These are phyloP conservation scores for Penicillium samsonianum DNA, from an alignment of 495 filamentous ascomycete species.

Conservation along the genomic window DNA sequence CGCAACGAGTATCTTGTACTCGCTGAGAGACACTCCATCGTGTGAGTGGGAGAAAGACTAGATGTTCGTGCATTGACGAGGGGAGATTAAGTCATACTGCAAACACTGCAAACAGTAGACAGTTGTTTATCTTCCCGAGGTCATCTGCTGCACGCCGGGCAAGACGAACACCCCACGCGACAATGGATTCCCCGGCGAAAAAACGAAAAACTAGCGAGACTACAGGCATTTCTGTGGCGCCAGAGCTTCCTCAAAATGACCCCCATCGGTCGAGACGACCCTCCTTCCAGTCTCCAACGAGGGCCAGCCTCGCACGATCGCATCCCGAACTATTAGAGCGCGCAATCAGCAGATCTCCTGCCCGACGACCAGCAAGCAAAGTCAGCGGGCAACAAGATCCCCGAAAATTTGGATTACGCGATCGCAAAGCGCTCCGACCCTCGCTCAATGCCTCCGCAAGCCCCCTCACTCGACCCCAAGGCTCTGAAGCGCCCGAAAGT, in stretches of 20 bases:
- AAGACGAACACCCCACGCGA: constrained; percentile 14
- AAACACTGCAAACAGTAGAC: constrained; percentile 44
- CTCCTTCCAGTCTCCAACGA: constrained; percentile 67
- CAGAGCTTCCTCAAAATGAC: constrained; percentile 25
- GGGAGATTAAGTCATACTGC: constrained; percentile 42
- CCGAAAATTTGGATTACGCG: constrained; percentile 35
- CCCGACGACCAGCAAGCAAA: constrained; percentile 19
- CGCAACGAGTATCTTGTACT: constrained; percentile 23
- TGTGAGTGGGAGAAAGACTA: constrained; percentile 16
- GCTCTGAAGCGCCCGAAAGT: constrained; percentile 27
- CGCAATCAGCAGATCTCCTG: constrained; percentile 41
- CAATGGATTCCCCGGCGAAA: constrained; percentile 57
- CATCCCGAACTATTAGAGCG: constrained; percentile 60
- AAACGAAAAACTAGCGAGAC: constrained; percentile 60
- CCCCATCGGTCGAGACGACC: constrained; percentile 40
- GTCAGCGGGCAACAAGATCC: constrained; percentile 24
- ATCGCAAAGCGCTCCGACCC: constrained; percentile 40
- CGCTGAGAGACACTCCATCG: constrained; percentile 37
- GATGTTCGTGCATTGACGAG: neutral
- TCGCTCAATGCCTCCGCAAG: constrained; percentile 42
- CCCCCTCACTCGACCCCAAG: constrained; percentile 37
- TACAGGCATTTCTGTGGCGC: constrained; percentile 27
- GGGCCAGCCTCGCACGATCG: constrained; percentile 62
- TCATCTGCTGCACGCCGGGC: constrained; percentile 14
- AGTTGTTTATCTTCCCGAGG: constrained; percentile 27